Evolutionary conservation across 257 asterid species (phyloP), one percentile per base, ranked within the genome.

Genomic region (Cordia subcordata): DNA sequence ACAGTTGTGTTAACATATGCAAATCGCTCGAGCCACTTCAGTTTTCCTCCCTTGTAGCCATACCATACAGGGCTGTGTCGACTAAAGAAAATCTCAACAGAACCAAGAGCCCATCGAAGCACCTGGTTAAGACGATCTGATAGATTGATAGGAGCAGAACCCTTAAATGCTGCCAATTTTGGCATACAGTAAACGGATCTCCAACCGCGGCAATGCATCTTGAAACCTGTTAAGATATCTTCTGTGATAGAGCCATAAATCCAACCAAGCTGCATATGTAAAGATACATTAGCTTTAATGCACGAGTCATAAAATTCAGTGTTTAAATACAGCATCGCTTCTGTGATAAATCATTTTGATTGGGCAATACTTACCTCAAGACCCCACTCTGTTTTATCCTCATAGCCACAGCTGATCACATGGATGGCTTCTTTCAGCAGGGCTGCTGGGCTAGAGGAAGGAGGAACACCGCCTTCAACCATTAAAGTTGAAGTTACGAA

Each of bases 201-300:
- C 97, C 97, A 90, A 13, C 97, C 97, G 27, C 97, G 96, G 51
- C 95, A 87, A 56, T 90, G 97, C 97, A 90, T 90, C 81, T 90
- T 90, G 80, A 90, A 90, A 8, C 97, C 97, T 12, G 97, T 90
- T 66, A 90, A 57, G 85, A 90, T 90, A 63, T 90, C 97, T 70
- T 90, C 97, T 45, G 97, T 90, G 77, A 90, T 85, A 17, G 97
- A 90, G 50, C 97, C 97, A 49, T 90, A 90, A 65, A 90, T 90
- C 96, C 97, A 90, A 4, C 97, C 97, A 76, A 90, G 61, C 97
- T 90, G 90, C 86, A 67, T 55, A 76, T 57, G 62, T 53, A 55
- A 37, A 39, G 57, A n/a, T n/a, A n/a, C n/a, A n/a, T n/a, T n/a
- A n/a, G n/a, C n/a, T n/a, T n/a, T n/a, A n/a, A n/a, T n/a, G n/a